Evolutionary conservation across 495 filamentous ascomycete species (phyloP), one percentile per base, ranked within the genome.

Genomic region (Cudoniella acicularis): DNA sequence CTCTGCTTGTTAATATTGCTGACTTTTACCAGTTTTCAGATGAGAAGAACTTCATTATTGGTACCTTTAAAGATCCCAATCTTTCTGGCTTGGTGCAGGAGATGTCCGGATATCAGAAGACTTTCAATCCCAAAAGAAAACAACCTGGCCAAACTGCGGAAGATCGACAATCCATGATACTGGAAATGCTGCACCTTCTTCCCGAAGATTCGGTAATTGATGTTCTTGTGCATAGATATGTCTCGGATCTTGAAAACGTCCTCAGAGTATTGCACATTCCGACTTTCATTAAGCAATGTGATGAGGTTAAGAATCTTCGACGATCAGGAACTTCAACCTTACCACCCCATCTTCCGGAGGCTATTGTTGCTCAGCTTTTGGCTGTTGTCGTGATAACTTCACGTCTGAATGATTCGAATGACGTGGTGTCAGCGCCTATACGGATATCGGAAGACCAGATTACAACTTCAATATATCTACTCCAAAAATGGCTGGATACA

Each of bases 231-330:
- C 17, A 18, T 1, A 56, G 24, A 17, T 66, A 63, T 49, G 20
- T 20, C 3, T 8, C 25, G 3, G 49, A 54, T 21, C 62, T 57
- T 51, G 64, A 63, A 30, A 59, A 47, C 9, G 18, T 61, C 2
- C 45, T 46, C n/a, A 27, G 64, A 48, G 48, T 66, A 4, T 17
- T 66, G 17, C 60, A 66, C 46, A 50, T 63, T n/a, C 51, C 59
- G 9, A 58, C 53, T 3, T 54, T 61, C 46, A n/a, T 27, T 8
- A 54, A 51, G 47, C 49, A 49, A 24, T 54, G 49, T 53, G 22
- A 43, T 3, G 48, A 54, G 36, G 50, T 63, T 10, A 36, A 10
- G 8, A 10, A n/a, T 17, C 9, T 48, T 6, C 45, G 23, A 17
- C 13, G 41, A 22, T 40, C 25, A 3, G 30, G 26, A 30, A 25